Conservation (phyloP, 1,139 yeast genomes). For the Diutina rugosa region DNA sequence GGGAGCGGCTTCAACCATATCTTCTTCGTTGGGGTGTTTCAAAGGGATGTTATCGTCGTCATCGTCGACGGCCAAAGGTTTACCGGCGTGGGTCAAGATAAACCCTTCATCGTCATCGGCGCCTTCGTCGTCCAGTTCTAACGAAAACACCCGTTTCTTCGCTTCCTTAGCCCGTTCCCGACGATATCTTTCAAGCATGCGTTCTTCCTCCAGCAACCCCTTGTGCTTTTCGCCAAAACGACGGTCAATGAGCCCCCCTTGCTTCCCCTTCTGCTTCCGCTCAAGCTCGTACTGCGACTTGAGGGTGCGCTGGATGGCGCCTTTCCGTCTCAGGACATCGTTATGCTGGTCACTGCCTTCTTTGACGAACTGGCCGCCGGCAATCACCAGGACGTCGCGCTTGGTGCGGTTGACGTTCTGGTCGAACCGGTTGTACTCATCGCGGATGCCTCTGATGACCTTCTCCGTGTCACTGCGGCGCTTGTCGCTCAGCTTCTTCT, state of each 20-base stretch:
- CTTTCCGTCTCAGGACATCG: conserved; percentile 39
- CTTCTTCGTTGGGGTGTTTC: conserved; percentile 24
- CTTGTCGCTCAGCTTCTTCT: conserved; percentile 40
- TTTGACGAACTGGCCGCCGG: conserved; percentile 40
- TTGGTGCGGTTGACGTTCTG: conserved; percentile 59
- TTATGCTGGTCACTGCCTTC: conserved; percentile 41
- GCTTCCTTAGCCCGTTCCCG: conserved; percentile 60
- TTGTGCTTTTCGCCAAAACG: conserved; percentile 86
- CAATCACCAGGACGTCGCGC: conserved; percentile 43
- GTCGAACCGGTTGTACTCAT: conserved; percentile 85
- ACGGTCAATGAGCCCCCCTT: conserved; percentile 72
- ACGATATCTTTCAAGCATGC: conserved; percentile 90
- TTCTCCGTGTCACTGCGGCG: conserved; percentile 31
- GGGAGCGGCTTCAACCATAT: conserved; percentile 17
- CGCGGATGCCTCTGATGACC: conserved; percentile 50
- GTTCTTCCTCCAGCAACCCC: conserved; percentile 69
- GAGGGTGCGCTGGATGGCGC: conserved; percentile 67
- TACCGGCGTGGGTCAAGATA: conserved; percentile 69
- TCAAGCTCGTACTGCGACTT: conserved; percentile 54
- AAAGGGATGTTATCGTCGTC: conserved; percentile 22
- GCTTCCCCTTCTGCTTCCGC: conserved; percentile 40
- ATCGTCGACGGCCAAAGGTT: conserved; percentile 40
- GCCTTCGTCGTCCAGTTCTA: conserved; percentile 52
- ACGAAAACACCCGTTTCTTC: conserved; percentile 46
- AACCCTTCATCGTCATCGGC: conserved; percentile 33